phyloP scores from a whole-genome alignment of 345 rosid species.

The Draba incana region DNA sequence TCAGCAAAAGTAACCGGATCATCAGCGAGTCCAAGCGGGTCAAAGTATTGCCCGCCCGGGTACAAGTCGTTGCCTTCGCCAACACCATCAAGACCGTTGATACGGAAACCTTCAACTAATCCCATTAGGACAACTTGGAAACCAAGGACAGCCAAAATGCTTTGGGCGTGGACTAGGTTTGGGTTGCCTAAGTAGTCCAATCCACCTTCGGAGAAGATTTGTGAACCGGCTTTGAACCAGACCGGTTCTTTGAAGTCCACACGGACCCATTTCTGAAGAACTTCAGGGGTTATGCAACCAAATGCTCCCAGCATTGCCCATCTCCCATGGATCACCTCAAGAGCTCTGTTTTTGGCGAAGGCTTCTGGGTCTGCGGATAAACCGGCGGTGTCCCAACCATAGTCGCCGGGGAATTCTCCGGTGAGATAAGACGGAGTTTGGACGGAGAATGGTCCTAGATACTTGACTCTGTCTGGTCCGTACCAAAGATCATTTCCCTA shows the following conservation, averaged over 20 bases:
- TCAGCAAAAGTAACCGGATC: constrained; percentile 86
- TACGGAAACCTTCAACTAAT: constrained; percentile 88
- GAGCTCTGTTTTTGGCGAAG: constrained; percentile 94
- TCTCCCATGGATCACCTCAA: constrained; percentile 95
- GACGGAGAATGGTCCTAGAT: constrained; percentile 95
- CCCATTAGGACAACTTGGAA: constrained; percentile 94
- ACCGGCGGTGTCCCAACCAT: constrained; percentile 99
- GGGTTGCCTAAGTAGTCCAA: constrained; percentile 99
- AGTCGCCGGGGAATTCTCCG: constrained; percentile 96
- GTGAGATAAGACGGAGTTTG: constrained; percentile 91
- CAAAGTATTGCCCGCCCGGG: constrained; percentile 91
- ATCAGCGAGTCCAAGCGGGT: constrained; percentile 88
- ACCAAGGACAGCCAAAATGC: constrained; percentile 90
- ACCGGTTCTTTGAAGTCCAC: constrained; percentile 94
- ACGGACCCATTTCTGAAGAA: constrained; percentile 75
- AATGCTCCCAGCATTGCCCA: constrained; percentile 98
- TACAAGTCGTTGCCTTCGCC: constrained; percentile 94
- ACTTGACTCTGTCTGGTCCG: constrained; percentile 95
- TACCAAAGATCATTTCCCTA: constrained; percentile 89
- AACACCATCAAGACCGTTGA: constrained; percentile 90
- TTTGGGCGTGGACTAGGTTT: constrained; percentile 94
- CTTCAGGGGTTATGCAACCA: constrained; percentile 96
- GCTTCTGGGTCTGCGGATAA: constrained; percentile 96
- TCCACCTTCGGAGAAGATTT: constrained; percentile 97
- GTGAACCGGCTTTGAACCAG: constrained; percentile 99